Base-by-base conservation (phyloP, 352 stramenopile species). In the Globisporangium carolinianum region DNA sequence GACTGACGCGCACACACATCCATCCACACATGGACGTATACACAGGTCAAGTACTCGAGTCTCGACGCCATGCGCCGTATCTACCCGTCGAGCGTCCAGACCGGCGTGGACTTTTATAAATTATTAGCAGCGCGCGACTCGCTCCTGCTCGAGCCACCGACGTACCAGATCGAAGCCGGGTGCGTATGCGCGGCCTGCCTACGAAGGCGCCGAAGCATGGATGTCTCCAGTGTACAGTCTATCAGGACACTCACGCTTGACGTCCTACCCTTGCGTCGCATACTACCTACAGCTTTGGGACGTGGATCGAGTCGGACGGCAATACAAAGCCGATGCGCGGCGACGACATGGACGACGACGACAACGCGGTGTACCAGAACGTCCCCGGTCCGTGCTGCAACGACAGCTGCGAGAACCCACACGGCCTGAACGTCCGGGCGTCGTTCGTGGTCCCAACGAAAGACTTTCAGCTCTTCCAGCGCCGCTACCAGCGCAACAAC, bases 401-500 rank as follows among this genome's bases (percentile, higher is more conserved):
- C 56, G 83, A 92, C 59, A 89, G 76, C 35, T 92, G 83, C 36
- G 80, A 92, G 61, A 92, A 92, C 49, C 83, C 83, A 47, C 80
- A 91, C 46, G 83, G 83, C 2, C 60, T 92, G 43, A 90, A 87
- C 48, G 83, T 92, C 2, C 79, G 79, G 2, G 83, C 83, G 24
- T 90, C 83, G 24, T 92, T 92, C 43, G 76, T 92, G n/a, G 76
- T 75, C 18, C 80, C 83, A 1, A 83, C 81, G 10, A 91, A 91
- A 68, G 65, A 79, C 54, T 89, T 90, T 49, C 75, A 87, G 62
- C 73, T 92, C 41, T 95, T 96, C 55, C 73, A 86, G 59, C 61
- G 72, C 9, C 72, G 79, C 3, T 96, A 96, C 67, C 87, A 95
- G 58, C 82, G 85, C 14, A 96, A 96, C 73, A 96, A 95, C 63